Evolutionary conservation across 2,329 filamentous ascomycete species (phyloP), one percentile per base, ranked within the genome.

Genomic region (Aspergillus sp.): DNA sequence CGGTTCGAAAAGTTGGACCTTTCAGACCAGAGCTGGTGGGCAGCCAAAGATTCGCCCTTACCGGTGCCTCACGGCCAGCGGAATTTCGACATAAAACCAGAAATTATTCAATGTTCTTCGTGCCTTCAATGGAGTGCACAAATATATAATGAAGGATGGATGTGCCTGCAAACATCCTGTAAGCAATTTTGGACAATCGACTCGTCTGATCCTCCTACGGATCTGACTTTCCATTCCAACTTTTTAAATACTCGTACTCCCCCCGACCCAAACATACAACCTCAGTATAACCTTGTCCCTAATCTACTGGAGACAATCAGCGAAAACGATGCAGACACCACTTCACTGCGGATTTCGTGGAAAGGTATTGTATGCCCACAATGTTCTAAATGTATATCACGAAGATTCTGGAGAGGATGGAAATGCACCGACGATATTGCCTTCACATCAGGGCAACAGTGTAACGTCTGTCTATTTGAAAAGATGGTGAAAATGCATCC

Each of bases 1-100:
- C 77, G 85, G 0, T 75, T 88, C 4, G 82, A 90, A 59, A 85
- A 85, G 47, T 64, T 86, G 0, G 61, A 82, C 11, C 58, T 75
- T 0, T 46, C 57, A 0, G 61, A 65, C 8, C 65, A 65, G 19
- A 81, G 79, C 30, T 87, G 79, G 82, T 88, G 82, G 81, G 64
- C 71, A 5, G 60, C 70, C 1, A 62, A 63, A 40, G 58, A 50
- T 19, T 54, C 57, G 0, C 37, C 54, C 2, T 49, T 63, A 32
- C 53, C 58, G n/a, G 33, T 51, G 1, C 49, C 59, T 3, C 34
- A 62, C 31, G 37, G 54, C 39, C 59, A 57, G 49, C 64, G 67
- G 48, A 61, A 63, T 6, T 54, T 62, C 3, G 45, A 58, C 7
- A 47, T 49, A 2, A 59, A 62, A 36, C 50, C 56, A 0, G 37